phyloP scores from a whole-genome alignment of 805 yeast species.

The Groenewaldozyma salmanticensis region DNA sequence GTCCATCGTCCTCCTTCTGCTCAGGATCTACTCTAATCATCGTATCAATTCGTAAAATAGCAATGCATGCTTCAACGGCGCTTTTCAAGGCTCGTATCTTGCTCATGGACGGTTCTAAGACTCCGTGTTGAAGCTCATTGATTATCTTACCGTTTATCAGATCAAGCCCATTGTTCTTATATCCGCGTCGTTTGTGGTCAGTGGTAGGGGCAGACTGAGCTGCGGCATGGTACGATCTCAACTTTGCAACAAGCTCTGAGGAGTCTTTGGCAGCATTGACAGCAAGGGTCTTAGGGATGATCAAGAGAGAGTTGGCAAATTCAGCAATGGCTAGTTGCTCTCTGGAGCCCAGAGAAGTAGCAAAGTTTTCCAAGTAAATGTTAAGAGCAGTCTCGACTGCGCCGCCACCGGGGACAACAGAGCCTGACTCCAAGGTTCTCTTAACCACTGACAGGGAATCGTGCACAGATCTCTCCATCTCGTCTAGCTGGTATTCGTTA shows the following conservation, averaged over 20 bases:
- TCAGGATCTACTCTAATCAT: slow-evolving; percentile 98
- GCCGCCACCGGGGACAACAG: slow-evolving; percentile 98
- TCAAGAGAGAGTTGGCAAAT: slow-evolving; percentile 80
- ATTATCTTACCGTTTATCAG: slow-evolving; percentile 84
- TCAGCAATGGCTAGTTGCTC: slow-evolving; percentile 98
- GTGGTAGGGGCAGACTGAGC: slow-evolving; percentile 76
- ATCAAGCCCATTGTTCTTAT: slow-evolving; percentile 89
- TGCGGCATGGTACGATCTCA: slow-evolving; percentile 94
- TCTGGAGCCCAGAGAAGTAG: slow-evolving; percentile 94
- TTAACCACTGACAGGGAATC: slow-evolving; percentile 92
- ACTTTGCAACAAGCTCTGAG: slow-evolving; percentile 85
- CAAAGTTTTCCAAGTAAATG: slow-evolving; percentile 91
- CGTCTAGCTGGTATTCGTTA: slow-evolving; percentile 87
- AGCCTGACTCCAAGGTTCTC: slow-evolving; percentile 89
- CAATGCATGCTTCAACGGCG: slow-evolving; percentile 96
- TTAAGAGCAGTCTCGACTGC: slow-evolving; percentile 96
- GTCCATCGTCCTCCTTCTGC: slow-evolving; percentile 59
- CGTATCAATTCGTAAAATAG: slow-evolving; percentile 94
- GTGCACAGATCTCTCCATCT: slow-evolving; percentile 95
- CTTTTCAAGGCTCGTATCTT: slow-evolving; percentile 88
- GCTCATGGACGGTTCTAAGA: slow-evolving; percentile 89
- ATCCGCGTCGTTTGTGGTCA: slow-evolving; percentile 76
- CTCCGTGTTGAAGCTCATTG: slow-evolving; percentile 76
- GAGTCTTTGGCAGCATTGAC: slow-evolving; percentile 97
- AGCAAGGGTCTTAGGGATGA: slow-evolving; percentile 94